phyloP scores from a whole-genome alignment of 1,284 basidiomycete species.

The Hypsizygus ulmarius region DNA sequence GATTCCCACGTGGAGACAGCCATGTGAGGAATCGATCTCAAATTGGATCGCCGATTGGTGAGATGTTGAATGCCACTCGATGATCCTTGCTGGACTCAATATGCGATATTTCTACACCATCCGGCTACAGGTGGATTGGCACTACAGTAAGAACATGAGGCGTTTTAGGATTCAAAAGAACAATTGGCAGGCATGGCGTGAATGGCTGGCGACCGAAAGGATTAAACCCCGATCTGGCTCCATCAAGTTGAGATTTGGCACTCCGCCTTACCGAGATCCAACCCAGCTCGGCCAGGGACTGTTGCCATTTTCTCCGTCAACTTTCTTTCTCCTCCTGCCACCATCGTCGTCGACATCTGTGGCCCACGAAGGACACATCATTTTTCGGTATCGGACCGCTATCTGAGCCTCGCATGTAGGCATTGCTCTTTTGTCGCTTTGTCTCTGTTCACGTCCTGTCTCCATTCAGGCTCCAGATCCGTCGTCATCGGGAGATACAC shows the following conservation, averaged over 20 bases:
- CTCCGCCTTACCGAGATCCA: conserved; percentile 27
- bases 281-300: conserved; percentile 21
- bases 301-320: conserved; percentile 19
- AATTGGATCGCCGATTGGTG: conserved; percentile 23
- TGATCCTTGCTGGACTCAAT: neutral
- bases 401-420: conserved; percentile 7
- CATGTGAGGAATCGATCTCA: conserved; percentile 21
- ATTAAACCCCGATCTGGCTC: conserved; percentile 24
- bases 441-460: conserved; percentile 19
- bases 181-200: conserved; percentile 7
- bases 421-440: conserved; percentile 12
- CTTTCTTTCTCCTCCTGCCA: conserved; percentile 16
- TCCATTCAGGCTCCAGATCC: conserved; percentile 40
- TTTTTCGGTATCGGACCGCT: conserved; percentile 1
- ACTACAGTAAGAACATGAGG: conserved; percentile 3
- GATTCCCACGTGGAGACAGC: conserved; percentile 12
- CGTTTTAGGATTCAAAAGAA: neutral
- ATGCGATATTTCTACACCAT: neutral
- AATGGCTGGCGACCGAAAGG: conserved; percentile 8
- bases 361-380: neutral
- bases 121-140: neutral
- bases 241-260: conserved; percentile 19
- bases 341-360: conserved; percentile 10
- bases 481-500: conserved; percentile 54
- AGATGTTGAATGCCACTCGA: conserved; percentile 6